phyloP scores from a whole-genome alignment of 495 filamentous ascomycete species.

The Trichoderma asperelloides region DNA sequence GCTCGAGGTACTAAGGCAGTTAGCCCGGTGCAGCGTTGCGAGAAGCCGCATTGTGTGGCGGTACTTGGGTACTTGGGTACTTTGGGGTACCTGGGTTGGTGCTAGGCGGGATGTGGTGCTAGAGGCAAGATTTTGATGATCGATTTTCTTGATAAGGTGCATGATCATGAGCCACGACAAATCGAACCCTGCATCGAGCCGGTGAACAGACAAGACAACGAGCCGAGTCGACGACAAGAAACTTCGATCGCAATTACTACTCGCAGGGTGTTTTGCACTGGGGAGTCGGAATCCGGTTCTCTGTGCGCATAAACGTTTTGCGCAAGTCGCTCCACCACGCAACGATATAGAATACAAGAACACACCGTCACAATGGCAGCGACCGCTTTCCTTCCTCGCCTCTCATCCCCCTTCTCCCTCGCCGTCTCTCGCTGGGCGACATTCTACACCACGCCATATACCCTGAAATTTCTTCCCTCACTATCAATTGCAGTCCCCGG shows the following conservation, averaged over 20 bases:
- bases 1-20: not conserved
- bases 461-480: constrained; percentile 38
- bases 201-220: not conserved
- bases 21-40: not conserved
- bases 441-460: constrained; percentile 31
- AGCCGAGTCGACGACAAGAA: not conserved
- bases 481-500: constrained; percentile 43
- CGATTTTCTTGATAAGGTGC: constrained; percentile 2
- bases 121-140: constrained; percentile 5
- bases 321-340: not conserved
- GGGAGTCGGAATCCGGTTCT: not conserved
- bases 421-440: constrained; percentile 26
- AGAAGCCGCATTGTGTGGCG: not conserved
- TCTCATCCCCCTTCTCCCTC: constrained; percentile 26
- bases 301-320: constrained; percentile 5
- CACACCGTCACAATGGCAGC: constrained; percentile 34
- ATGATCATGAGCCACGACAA: not conserved
- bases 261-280: not conserved
- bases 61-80: not conserved
- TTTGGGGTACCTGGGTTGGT: not conserved
- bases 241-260: not conserved
- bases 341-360: not conserved
- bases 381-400: constrained; percentile 20
- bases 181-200: not conserved
- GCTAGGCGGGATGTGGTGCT: not conserved